Evolutionary conservation across 352 stramenopile genomes (phyloP).

Genomic region (Phytophthora idaei): DNA sequence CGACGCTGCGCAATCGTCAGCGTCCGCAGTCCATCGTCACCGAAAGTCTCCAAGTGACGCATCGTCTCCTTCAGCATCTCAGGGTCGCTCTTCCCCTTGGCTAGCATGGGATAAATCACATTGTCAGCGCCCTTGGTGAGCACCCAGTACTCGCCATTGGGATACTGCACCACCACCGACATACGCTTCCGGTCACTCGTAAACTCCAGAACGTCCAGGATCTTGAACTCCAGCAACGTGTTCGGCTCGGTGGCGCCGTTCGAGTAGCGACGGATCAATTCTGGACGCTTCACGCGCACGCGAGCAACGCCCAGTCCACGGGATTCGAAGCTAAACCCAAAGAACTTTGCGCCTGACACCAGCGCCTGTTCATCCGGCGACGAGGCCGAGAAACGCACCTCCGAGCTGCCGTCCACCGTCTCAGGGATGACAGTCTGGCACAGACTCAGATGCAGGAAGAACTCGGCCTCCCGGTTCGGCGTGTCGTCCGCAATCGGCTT

Average conservation of each 20-base stretch:
- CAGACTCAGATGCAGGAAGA: constrained; percentile 86
- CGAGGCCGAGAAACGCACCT: constrained; percentile 75
- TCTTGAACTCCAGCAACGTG: constrained; percentile 70
- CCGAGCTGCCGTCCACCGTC: constrained; percentile 45
- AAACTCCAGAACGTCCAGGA: constrained; percentile 97
- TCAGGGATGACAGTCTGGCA: constrained; percentile 85
- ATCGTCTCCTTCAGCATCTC: constrained; percentile 66
- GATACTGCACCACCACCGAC: constrained; percentile 77
- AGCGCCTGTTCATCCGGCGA: constrained; percentile 91
- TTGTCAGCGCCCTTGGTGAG: constrained; percentile 94
- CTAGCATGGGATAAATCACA: constrained; percentile 87
- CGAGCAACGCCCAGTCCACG: constrained; percentile 66
- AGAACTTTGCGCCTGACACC: constrained; percentile 85
- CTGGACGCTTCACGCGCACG: constrained; percentile 52
- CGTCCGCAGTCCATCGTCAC: constrained; percentile 84
- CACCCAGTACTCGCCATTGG: constrained; percentile 70
- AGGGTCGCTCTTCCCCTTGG: constrained; percentile 58
- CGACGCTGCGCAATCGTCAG: constrained; percentile 74
- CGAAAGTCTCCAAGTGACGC: constrained; percentile 79
- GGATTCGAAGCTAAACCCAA: constrained; percentile 78
- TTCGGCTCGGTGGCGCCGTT: constrained; percentile 39
- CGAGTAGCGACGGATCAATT: constrained; percentile 38
- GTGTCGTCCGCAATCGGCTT: constrained; percentile 30
- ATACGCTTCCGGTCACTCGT: constrained; percentile 89
- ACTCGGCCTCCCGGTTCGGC: constrained; percentile 60